Conservation (phyloP, 139 green algal species). For the Axilococcus clingmanii region DNA sequence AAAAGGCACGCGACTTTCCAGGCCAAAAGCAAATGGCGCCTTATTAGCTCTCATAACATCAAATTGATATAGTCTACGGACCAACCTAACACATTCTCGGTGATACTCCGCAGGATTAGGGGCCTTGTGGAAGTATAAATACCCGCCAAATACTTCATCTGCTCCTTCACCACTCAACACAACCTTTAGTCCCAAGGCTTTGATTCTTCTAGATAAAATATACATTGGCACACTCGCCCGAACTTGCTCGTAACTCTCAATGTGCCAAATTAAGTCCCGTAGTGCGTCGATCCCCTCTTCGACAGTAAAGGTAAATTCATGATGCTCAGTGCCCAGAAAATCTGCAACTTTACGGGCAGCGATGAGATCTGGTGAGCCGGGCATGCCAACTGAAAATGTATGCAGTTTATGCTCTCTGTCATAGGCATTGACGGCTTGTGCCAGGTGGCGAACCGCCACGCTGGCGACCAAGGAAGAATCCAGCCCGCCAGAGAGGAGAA, state of each 20-base stretch:
- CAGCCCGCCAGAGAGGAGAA: constrained; percentile 92
- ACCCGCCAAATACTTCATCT: constrained; percentile 95
- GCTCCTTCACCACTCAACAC: constrained; percentile 92
- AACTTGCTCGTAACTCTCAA: constrained; percentile 87
- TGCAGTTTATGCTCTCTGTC: constrained; percentile 58
- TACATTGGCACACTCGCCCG: constrained; percentile 95
- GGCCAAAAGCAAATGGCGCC: constrained; percentile 82
- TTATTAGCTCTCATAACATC: constrained; percentile 97
- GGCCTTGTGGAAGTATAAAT: constrained; percentile 98
- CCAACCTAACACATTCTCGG: constrained; percentile 77
- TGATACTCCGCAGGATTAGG: constrained; percentile 80
- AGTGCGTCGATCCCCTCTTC: constrained; percentile 92
- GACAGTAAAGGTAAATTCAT: constrained; percentile 96
- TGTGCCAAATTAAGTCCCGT: constrained; percentile 88
- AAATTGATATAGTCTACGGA: constrained; percentile 80
- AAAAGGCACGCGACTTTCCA: constrained; percentile 94
- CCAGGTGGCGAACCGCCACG: constrained; percentile 61
- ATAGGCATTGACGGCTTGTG: constrained; percentile 41
- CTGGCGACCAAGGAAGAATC: constrained; percentile 87
- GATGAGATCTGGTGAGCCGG: constrained; percentile 85
- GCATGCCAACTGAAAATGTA: constrained; percentile 85
- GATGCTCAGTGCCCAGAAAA: constrained; percentile 88
- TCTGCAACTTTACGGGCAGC: constrained; percentile 80
- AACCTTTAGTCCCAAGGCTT: constrained; percentile 90
- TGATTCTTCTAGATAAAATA: constrained; percentile 92